Conservation (phyloP, 768 basidiomycete genomes). For the Erythrobasidium yunnanense region DNA sequence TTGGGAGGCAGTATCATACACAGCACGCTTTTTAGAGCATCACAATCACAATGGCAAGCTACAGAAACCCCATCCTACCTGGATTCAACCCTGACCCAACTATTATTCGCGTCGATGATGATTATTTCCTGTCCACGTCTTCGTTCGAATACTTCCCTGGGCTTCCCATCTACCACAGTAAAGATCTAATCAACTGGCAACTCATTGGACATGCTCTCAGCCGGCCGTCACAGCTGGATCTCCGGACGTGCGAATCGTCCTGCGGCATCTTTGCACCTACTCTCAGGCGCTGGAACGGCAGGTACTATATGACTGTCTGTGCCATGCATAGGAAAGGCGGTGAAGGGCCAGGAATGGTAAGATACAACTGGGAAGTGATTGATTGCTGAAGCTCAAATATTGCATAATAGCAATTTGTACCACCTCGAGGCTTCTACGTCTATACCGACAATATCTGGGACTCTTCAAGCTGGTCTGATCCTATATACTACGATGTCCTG, state of each 20-base stretch:
- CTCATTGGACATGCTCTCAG: slow-evolving; percentile 32
- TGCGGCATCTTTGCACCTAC: slow-evolving; percentile 5
- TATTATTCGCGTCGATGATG: slow-evolving; percentile 29
- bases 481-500: slow-evolving; percentile 4
- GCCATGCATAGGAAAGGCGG: not conserved
- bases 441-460: not conserved
- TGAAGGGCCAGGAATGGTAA: not conserved
- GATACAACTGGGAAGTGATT: not conserved
- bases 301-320: not conserved
- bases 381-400: not conserved
- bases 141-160: slow-evolving; percentile 39
- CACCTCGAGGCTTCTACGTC: slow-evolving; percentile 5
- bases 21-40: not conserved
- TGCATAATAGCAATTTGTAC: not conserved
- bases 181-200: slow-evolving; percentile 35
- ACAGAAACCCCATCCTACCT: slow-evolving; percentile 37
- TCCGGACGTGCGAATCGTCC: not conserved
- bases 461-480: not conserved
- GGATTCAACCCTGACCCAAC: slow-evolving; percentile 40
- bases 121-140: slow-evolving; percentile 36
- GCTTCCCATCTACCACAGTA: slow-evolving; percentile 36
- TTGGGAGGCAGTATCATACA: not conserved
- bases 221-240: not conserved
- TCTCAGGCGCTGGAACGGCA: not conserved
- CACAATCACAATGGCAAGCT: not conserved